These are phyloP conservation scores for Mycena vitilis DNA, from an alignment of 768 basidiomycete genomes.

Conservation along the genomic window DNA sequence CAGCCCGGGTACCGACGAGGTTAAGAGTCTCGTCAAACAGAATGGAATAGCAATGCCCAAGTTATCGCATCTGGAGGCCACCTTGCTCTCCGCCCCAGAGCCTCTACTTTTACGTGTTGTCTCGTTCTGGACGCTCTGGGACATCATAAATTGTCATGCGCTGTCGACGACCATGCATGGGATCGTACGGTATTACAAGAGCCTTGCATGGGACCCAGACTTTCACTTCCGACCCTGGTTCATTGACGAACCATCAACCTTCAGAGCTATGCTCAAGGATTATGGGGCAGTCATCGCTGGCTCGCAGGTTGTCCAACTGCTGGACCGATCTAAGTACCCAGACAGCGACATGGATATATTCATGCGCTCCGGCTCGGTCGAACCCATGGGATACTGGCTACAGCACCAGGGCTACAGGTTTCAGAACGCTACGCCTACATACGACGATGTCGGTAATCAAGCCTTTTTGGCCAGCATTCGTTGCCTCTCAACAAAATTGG, in stretches of 20 bases:
- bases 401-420: neutral
- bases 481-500: neutral
- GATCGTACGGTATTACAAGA: neutral
- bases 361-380: neutral
- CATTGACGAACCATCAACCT: neutral
- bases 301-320: neutral
- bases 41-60: too few species aligned
- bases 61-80: too few species aligned
- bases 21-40: too few species aligned
- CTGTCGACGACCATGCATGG: neutral
- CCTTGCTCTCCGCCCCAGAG: neutral
- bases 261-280: neutral
- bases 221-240: neutral
- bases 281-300: neutral
- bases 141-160: neutral
- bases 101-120: neutral
- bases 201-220: neutral
- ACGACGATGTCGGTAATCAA: neutral
- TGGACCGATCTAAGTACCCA: neutral
- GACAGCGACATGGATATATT: constrained; percentile 7
- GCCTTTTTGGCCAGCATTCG: too few species aligned
- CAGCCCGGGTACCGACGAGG: too few species aligned
- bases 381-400: neutral
- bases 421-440: too few species aligned
- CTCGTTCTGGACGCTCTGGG: neutral